Base-by-base conservation (phyloP, 352 stramenopile genomes). In the Phytophthora agathidicida region DNA sequence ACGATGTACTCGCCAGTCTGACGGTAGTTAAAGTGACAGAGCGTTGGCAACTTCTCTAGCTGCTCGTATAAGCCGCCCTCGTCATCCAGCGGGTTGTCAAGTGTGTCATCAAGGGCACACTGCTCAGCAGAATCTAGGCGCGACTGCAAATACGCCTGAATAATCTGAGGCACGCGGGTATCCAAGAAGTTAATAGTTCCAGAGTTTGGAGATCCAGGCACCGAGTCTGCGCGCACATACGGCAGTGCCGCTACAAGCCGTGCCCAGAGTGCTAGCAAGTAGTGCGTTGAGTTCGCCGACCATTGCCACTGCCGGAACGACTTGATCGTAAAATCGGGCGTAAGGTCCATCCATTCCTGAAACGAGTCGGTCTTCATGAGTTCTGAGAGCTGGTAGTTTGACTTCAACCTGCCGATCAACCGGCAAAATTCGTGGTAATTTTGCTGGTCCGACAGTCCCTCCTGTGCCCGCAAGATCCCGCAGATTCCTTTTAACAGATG, bases 381-480 rank as follows among this genome's bases (percentile, higher is more conserved):
- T 72, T 99, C 96, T 24, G 87, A 97, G 13, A 99, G 83, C 76
- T 99, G 97, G 75, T 99, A 99, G 73, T 99, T 99, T 5, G 93
- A 96, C 79, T 99, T 99, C 33, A 99, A 68, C 1, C 97, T 78
- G 1, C 97, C 94, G n/a, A 99, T 82, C 9, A 99, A 69, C 28
- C 97, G 89, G 80, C 97, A 99, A 69, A 99, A 99, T 67, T 99
- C 90, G 81, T 99, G 97, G 71, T 99, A 99, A 67, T 99, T 99
- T 54, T 99, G 93, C 60, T 98, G 92, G 60, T 99, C 93, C n/a
- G 97, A 91, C 9, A 99, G 83, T n/a, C 97, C 97, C 37, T 97
- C 93, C 64, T 98, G 89, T 33, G 96, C 96, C 31, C 81, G 82
- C 24, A 99, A 77, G 44, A 99, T 97, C 28, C 86, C 80, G 43